Conservation (phyloP, 441 rosid species). For the Arabidopsis lyrata region DNA sequence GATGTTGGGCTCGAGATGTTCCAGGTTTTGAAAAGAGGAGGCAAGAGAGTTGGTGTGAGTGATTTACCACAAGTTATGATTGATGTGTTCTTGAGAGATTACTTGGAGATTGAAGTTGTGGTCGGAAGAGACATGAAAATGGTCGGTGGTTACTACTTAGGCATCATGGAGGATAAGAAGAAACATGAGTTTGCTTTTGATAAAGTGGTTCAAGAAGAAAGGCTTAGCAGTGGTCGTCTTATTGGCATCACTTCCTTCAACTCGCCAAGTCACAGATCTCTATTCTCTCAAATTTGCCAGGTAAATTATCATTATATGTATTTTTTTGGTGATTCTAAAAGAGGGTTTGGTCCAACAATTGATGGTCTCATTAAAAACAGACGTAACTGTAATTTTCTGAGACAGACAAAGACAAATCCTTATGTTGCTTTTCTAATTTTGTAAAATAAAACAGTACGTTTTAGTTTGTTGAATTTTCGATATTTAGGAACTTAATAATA, state of each 20-base stretch:
- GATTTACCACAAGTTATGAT: conserved; percentile 69
- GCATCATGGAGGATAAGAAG: conserved; percentile 51
- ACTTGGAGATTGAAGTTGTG: conserved; percentile 58
- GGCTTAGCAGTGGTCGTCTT: conserved; percentile 23
- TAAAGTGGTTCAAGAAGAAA: conserved; percentile 32
- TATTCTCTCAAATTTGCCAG: conserved; percentile 54
- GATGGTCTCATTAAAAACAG: neutral
- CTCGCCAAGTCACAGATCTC: conserved; percentile 38
- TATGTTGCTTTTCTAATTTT: neutral
- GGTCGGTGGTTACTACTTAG: conserved; percentile 52
- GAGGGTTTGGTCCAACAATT: conserved; percentile 2
- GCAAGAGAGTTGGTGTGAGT: conserved; percentile 57
- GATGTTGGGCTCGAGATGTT: conserved; percentile 63
- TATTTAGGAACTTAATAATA: conserved; percentile 8
- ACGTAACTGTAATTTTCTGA: conserved; percentile 13
- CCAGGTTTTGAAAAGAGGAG: conserved; percentile 53
- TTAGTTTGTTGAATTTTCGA: neutral
- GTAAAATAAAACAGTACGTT: neutral
- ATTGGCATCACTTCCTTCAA: conserved; percentile 50
- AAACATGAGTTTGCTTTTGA: conserved; percentile 14
- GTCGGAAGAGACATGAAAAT: conserved; percentile 59
- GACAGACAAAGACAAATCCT: conserved; percentile 1
- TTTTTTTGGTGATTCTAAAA: conserved; percentile 4
- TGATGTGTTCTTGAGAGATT: conserved; percentile 63
- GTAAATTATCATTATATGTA: conserved; percentile 30